Evolutionary conservation across 352 stramenopile genomes (phyloP).

Genomic region (Globisporangium heterothallicum): DNA sequence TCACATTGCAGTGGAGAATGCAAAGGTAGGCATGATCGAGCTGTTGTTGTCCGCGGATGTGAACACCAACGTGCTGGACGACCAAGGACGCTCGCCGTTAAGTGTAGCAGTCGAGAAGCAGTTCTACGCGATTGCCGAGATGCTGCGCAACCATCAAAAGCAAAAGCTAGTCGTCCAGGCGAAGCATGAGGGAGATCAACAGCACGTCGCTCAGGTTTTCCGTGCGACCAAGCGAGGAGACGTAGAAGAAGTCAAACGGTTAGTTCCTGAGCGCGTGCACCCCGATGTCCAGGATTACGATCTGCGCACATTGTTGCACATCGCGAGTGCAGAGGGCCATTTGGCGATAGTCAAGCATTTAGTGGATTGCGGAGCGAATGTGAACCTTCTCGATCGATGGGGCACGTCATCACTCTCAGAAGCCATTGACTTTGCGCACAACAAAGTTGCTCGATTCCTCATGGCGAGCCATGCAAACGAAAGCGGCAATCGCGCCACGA

Average conservation of each 20-base stretch:
- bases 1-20: slow-evolving; percentile 73
- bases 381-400: slow-evolving; percentile 79
- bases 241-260: slow-evolving; percentile 32
- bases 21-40: slow-evolving; percentile 67
- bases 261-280: slow-evolving; percentile 56
- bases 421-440: slow-evolving; percentile 75
- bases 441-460: slow-evolving; percentile 61
- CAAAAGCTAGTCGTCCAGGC: slow-evolving; percentile 31
- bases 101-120: slow-evolving; percentile 62
- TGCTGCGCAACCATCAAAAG: slow-evolving; percentile 59
- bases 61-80: slow-evolving; percentile 48
- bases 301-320: slow-evolving; percentile 60
- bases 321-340: slow-evolving; percentile 66
- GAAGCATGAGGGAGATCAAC: slow-evolving; percentile 30
- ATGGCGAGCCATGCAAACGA: slow-evolving; percentile 59
- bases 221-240: slow-evolving; percentile 48
- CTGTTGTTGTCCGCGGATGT: slow-evolving; percentile 70
- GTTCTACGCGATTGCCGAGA: slow-evolving; percentile 46
- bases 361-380: slow-evolving; percentile 61
- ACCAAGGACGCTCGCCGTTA: slow-evolving; percentile 50
- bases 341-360: slow-evolving; percentile 54
- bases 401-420: slow-evolving; percentile 68
- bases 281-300: slow-evolving; percentile 75
- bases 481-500: slow-evolving; percentile 47
- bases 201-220: slow-evolving; percentile 50